These are phyloP conservation scores for Talaromyces sp. DNA, from an alignment of 2,329 filamentous ascomycete genomes.

Conservation along the genomic window DNA sequence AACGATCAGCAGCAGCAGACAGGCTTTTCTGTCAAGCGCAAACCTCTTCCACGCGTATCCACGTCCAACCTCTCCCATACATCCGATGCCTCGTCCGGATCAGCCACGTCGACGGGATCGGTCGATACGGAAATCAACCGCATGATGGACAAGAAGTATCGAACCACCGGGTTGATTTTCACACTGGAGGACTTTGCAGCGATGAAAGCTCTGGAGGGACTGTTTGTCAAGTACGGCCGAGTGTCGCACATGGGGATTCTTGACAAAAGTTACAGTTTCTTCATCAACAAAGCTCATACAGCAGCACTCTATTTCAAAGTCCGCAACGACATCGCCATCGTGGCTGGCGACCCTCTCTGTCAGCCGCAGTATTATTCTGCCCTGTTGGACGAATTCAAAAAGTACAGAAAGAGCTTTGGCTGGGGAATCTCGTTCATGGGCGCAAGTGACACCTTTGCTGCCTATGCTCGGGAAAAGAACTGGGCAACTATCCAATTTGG, in stretches of 20 bases:
- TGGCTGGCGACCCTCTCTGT: slow-evolving; percentile 38
- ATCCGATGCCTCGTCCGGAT: not conserved
- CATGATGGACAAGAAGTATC: not conserved
- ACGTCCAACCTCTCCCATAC: not conserved
- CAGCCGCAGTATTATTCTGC: slow-evolving; percentile 17
- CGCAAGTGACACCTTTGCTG: slow-evolving; percentile 27
- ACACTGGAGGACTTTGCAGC: slow-evolving; percentile 28
- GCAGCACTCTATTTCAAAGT: slow-evolving; percentile 37
- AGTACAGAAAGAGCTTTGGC: slow-evolving; percentile 24
- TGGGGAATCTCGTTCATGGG: slow-evolving; percentile 35
- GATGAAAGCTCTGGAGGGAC: slow-evolving; percentile 23
- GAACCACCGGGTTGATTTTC: slow-evolving; percentile 7
- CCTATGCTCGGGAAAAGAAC: slow-evolving; percentile 22
- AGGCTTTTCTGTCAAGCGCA: not conserved
- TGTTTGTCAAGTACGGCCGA: slow-evolving; percentile 30
- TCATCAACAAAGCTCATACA: slow-evolving; percentile 29
- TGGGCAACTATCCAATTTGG: slow-evolving; percentile 37
- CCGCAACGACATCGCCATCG: slow-evolving; percentile 31
- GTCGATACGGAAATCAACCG: not conserved
- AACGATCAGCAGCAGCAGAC: not conserved
- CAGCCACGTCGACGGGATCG: not conserved
- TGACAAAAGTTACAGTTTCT: slow-evolving; percentile 37
- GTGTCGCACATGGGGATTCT: slow-evolving; percentile 42
- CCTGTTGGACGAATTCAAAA: slow-evolving; percentile 31
- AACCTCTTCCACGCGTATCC: not conserved